phyloP scores from a whole-genome alignment of 2,329 filamentous ascomycete genomes.

The Blastomyces silverae region DNA sequence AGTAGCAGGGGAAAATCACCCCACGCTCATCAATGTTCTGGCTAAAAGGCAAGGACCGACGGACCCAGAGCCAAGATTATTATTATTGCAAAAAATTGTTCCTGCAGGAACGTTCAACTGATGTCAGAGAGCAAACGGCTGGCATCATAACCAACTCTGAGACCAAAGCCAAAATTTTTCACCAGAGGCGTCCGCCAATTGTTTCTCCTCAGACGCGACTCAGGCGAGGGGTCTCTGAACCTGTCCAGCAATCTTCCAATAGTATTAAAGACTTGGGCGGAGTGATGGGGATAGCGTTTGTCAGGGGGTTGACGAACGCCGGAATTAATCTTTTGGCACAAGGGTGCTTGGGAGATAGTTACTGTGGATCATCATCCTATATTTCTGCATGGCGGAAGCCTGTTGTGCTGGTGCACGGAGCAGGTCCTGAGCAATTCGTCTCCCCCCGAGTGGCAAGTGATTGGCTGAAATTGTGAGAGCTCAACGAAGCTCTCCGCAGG shows the following conservation, averaged over 20 bases:
- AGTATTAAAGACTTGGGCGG: not conserved
- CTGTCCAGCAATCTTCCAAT: not conserved
- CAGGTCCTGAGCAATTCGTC: not conserved
- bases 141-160: not conserved
- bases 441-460: not conserved
- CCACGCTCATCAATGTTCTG: not conserved
- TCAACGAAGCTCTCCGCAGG: too few relatives aligned
- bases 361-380: not conserved
- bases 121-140: not conserved
- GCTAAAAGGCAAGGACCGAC: not conserved
- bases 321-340: not conserved
- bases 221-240: not conserved
- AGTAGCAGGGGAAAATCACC: not conserved
- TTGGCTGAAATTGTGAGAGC: not conserved
- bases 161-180: slow-evolving; percentile 2
- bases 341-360: not conserved
- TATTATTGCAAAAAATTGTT: too few relatives aligned
- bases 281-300: not conserved
- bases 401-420: slow-evolving; percentile 2
- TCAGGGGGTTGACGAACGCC: not conserved
- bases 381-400: not conserved
- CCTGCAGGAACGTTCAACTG: not conserved
- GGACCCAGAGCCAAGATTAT: not conserved
- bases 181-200: not conserved
- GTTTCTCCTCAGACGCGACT: too few relatives aligned